Conservation (phyloP, 805 yeast genomes). For the Wickerhamiella musiphila region DNA sequence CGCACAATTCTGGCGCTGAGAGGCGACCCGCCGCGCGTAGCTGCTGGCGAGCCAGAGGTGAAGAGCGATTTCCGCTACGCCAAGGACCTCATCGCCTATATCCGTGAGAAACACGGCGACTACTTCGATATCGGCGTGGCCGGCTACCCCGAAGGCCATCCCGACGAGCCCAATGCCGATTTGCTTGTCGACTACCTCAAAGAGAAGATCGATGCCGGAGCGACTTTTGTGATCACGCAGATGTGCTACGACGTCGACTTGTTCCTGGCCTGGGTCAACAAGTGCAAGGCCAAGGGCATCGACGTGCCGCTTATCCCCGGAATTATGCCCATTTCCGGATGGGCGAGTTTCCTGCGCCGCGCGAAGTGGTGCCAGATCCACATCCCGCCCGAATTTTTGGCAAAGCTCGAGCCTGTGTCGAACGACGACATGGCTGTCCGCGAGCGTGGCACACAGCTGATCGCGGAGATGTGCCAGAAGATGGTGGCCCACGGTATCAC, state of each 20-base stretch:
- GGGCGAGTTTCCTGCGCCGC: conserved; percentile 80
- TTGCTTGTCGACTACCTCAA: conserved; percentile 46
- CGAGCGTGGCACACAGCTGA: conserved; percentile 64
- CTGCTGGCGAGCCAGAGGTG: conserved; percentile 21
- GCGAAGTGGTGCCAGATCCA: conserved; percentile 85
- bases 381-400: conserved; percentile 58
- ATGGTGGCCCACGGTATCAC: conserved; percentile 53
- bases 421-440: conserved; percentile 84
- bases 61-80: conserved; percentile 53
- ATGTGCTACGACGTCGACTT: conserved; percentile 90
- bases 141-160: conserved; percentile 94
- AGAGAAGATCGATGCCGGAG: conserved; percentile 88
- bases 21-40: conserved; percentile 80
- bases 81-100: conserved; percentile 65
- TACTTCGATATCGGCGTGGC: conserved; percentile 93
- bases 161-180: conserved; percentile 53
- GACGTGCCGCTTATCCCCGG: conserved; percentile 88
- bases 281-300: conserved; percentile 54
- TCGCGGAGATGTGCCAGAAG: conserved; percentile 66
- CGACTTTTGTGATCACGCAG: conserved; percentile 84
- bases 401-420: conserved; percentile 58
- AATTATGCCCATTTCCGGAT: conserved; percentile 96
- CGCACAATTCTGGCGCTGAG: conserved; percentile 86
- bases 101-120: conserved; percentile 60
- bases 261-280: conserved; percentile 66